Conservation (phyloP, 1,284 basidiomycete species). For the Grifola frondosa region DNA sequence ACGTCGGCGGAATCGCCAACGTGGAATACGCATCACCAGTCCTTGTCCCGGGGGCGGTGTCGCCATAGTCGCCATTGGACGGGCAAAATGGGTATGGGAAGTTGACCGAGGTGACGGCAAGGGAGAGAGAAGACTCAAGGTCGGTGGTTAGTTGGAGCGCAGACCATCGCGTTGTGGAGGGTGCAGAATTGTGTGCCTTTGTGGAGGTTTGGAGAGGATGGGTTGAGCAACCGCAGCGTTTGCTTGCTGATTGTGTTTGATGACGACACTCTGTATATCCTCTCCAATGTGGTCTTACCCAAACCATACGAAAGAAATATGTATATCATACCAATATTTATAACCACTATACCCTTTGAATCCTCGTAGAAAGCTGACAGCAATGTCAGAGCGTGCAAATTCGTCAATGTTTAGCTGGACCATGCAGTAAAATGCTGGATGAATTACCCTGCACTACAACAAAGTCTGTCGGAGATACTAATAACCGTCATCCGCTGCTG, state of each 20-base stretch:
- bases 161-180: conserved; percentile 91
- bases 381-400: no score
- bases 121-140: conserved; percentile 66
- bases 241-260: conserved; percentile 66
- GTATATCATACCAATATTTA: not conserved
- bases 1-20: conserved; percentile 79
- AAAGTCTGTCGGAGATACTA: no score
- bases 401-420: no score
- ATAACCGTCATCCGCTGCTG: no score
- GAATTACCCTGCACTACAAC: no score
- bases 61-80: conserved; percentile 87
- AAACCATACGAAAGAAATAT: not conserved
- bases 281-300: not conserved
- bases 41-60: conserved; percentile 88
- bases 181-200: conserved; percentile 89
- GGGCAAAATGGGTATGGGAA: conserved; percentile 83
- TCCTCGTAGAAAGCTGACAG: no score
- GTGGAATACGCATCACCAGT: conserved; percentile 76
- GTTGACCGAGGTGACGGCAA: conserved; percentile 44
- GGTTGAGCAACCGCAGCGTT: conserved; percentile 77
- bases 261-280: no score
- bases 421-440: no score
- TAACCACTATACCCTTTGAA: no score
- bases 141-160: conserved; percentile 85
- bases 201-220: conserved; percentile 87